These are phyloP conservation scores for Candida koratica DNA, from an alignment of 805 yeast species.

Conservation along the genomic window DNA sequence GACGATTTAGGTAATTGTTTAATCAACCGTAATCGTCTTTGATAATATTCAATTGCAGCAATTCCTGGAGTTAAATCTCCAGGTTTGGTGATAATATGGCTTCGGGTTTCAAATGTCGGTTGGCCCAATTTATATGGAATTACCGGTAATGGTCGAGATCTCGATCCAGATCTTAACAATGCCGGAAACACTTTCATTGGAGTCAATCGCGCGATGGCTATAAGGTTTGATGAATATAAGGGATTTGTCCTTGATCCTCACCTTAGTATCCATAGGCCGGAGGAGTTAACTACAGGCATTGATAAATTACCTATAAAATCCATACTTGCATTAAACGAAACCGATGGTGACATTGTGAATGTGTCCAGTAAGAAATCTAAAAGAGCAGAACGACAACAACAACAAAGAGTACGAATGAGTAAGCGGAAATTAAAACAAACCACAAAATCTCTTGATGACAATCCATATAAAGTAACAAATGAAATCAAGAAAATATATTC, in stretches of 20 bases:
- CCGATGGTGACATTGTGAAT: neutral
- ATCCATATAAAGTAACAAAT: slow-evolving; percentile 15
- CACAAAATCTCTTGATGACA: neutral
- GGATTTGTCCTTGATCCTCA: slow-evolving; percentile 13
- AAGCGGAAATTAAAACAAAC: slow-evolving; percentile 6
- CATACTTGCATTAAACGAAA: slow-evolving; percentile 6
- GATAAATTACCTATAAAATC: slow-evolving; percentile 10
- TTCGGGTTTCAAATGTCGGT: slow-evolving; percentile 82
- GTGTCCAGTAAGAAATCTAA: neutral
- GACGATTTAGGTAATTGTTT: slow-evolving; percentile 56
- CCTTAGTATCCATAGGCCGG: slow-evolving; percentile 4
- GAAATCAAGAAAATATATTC: slow-evolving; percentile 20
- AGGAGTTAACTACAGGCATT: slow-evolving; percentile 13
- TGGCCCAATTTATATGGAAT: slow-evolving; percentile 63
- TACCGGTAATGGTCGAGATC: slow-evolving; percentile 23
- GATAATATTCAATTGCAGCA: slow-evolving; percentile 73
- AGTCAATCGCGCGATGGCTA: slow-evolving; percentile 8
- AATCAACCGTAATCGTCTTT: slow-evolving; percentile 62
- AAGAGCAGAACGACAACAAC: slow-evolving; percentile 11
- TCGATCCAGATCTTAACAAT: slow-evolving; percentile 22
- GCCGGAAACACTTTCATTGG: slow-evolving; percentile 2
- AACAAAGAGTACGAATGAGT: slow-evolving; percentile 10
- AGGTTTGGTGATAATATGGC: slow-evolving; percentile 58
- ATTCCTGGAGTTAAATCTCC: slow-evolving; percentile 91
- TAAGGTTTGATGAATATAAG: slow-evolving; percentile 14